Base-by-base conservation (phyloP, 495 filamentous ascomycete genomes). In the Tuber magnatum region DNA sequence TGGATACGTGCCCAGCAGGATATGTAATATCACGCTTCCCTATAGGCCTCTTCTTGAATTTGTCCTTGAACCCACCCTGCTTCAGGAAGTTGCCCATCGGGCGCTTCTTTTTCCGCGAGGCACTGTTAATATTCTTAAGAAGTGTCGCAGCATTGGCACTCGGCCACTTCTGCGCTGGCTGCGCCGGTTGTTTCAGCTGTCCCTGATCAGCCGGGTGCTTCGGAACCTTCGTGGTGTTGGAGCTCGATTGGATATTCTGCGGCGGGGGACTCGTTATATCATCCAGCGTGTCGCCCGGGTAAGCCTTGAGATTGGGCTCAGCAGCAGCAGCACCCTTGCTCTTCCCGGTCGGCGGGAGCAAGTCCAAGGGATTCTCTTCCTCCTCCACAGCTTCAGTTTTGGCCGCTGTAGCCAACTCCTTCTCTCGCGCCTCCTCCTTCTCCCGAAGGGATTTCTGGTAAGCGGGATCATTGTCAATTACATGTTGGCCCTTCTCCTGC, bases 371-470 rank as follows among this genome's bases (percentile, higher is more conserved):
- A 14, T 71, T 20, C 14, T 22, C 69, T 71, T 71, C 69, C 35
- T n/a, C 14, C 28, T 44, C 35, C 7, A 12, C 35, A n/a, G 24
- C 35, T 40, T 71, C 69, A 32, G 32, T 2, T 22, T 70, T 18
- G 16, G 22, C 73, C 20, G 18, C 85, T 41, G 84, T 84, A 0
- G 86, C 85, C 10, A 84, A 78, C 61, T 86, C 85, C 46, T 84
- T 86, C 82, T 87, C 86, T 56, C 86, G 83, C 1, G 73, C 70
- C 28, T 46, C 48, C 4, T 46, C 77, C 75, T 80, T 77, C 76
- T 75, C 75, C 65, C 69, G 77, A 42, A 71, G 35, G 73, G 81
- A 72, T 43, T 75, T 65, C 74, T 82, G 72, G 40, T 79, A 79
- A 42, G 76, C 38, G 9, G 77, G 73, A 51, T 82, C 80, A 22